phyloP scores from a whole-genome alignment of 1,284 basidiomycete species.

The Cutaneotrichosporon cutaneum region DNA sequence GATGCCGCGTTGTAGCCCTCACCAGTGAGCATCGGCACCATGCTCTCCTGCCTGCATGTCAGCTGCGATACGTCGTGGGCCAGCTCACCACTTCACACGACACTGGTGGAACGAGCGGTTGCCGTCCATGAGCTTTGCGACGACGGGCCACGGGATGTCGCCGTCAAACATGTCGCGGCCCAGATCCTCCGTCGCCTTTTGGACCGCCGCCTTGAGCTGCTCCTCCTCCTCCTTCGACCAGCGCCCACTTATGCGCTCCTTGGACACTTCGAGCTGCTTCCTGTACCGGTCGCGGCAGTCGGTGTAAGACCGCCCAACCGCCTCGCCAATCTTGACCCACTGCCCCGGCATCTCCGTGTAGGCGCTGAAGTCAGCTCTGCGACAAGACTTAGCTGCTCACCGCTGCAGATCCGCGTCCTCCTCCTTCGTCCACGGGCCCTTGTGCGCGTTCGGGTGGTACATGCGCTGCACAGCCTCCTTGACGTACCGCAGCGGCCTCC shows the following conservation, averaged over 20 bases:
- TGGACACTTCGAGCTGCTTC: conserved; percentile 28
- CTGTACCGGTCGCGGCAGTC: conserved; percentile 45
- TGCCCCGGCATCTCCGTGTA: conserved; percentile 30
- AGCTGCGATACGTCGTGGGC: neutral
- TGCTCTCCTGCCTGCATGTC: conserved; percentile 14
- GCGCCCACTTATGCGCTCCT: conserved; percentile 22
- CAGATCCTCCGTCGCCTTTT: conserved; percentile 25
- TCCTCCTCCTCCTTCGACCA: conserved; percentile 33
- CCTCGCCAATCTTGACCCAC: conserved; percentile 41
- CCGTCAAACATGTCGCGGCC: conserved; percentile 22
- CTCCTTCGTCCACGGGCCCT: conserved; percentile 42
- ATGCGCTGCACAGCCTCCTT: conserved; percentile 39
- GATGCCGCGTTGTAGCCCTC: conserved; percentile 8
- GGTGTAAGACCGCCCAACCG: conserved; percentile 38
- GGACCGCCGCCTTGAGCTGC: conserved; percentile 25
- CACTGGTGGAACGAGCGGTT: conserved; percentile 30
- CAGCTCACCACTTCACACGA: conserved; percentile 36
- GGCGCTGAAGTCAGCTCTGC: conserved; percentile 26
- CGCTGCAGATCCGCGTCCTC: conserved; percentile 39
- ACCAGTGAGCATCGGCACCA: conserved; percentile 13
- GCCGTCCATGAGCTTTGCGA: conserved; percentile 30
- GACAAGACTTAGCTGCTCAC: conserved; percentile 20
- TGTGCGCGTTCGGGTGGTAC: conserved; percentile 41
- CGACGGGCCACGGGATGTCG: conserved; percentile 39
- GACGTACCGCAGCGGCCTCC: conserved; percentile 44